Conservation (phyloP, 2,329 filamentous ascomycete species). For the Nigrograna mackinnonii region DNA sequence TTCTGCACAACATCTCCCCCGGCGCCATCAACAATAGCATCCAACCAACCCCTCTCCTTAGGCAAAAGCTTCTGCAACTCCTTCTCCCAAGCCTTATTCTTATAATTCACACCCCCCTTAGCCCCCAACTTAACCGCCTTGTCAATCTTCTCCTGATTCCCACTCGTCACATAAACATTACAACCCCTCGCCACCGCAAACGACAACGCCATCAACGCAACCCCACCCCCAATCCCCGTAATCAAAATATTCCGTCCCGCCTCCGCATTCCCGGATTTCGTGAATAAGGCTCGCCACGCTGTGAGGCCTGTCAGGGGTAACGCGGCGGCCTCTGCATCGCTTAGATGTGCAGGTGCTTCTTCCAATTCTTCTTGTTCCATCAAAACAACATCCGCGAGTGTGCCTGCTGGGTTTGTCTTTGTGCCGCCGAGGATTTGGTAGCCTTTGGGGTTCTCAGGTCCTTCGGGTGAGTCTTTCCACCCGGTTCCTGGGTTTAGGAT, state of each 20-base stretch:
- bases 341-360: conserved; percentile 72
- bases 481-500: conserved; percentile 77
- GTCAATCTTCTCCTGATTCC: conserved; percentile 74
- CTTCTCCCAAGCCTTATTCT: conserved; percentile 79
- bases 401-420: conserved; percentile 66
- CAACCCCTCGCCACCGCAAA: conserved; percentile 65
- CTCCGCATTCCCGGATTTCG: conserved; percentile 54
- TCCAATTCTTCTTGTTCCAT: conserved; percentile 76
- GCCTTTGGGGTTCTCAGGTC: conserved; percentile 66
- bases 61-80: conserved; percentile 67
- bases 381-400: conserved; percentile 72
- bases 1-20: conserved; percentile 82
- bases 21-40: conserved; percentile 88
- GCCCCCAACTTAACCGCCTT: conserved; percentile 75
- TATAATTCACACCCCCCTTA: conserved; percentile 81
- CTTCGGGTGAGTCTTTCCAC: conserved; percentile 73
- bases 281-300: conserved; percentile 82
- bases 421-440: conserved; percentile 74
- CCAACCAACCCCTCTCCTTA: conserved; percentile 68
- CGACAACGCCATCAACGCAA: conserved; percentile 50
- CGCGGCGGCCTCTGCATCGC: conserved; percentile 75
- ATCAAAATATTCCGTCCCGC: conserved; percentile 36
- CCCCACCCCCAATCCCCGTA: conserved; percentile 45
- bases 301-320: conserved; percentile 85
- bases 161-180: conserved; percentile 80